A percentile compares a stretch with the other conserved stretches of the same genome.
These are phyloP conservation scores for Tanozyma kutaoensis DNA, from an alignment of 805 yeast genomes.

Conservation along the genomic window DNA sequence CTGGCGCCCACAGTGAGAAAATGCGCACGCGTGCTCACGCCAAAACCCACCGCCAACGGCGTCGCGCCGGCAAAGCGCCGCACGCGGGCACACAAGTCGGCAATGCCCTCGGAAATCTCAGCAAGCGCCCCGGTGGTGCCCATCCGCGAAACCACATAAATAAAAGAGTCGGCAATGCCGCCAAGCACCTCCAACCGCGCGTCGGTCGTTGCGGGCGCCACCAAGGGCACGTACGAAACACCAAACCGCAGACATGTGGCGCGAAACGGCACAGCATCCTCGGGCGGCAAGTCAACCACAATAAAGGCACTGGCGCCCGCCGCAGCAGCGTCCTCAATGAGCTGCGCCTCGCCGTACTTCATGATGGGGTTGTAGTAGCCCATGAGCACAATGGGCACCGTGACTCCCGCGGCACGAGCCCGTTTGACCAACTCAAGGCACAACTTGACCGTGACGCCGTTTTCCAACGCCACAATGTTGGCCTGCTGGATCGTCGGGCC, in stretches of 20 bases:
- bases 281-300: slow-evolving; percentile 94
- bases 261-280: slow-evolving; percentile 87
- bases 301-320: slow-evolving; percentile 95
- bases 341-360: slow-evolving; percentile 76
- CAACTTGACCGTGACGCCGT: slow-evolving; percentile 62
- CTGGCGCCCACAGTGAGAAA: slow-evolving; percentile 61
- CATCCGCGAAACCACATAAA: slow-evolving; percentile 95
- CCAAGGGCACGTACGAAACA: slow-evolving; percentile 79
- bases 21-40: slow-evolving; percentile 90
- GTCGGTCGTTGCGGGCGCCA: slow-evolving; percentile 94
- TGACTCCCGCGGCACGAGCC: slow-evolving; percentile 76
- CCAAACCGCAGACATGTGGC: slow-evolving; percentile 52
- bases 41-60: slow-evolving; percentile 86
- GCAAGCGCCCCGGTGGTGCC: slow-evolving; percentile 90
- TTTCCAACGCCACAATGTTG: slow-evolving; percentile 67
- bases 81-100: slow-evolving; percentile 59
- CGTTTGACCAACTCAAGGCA: slow-evolving; percentile 58
- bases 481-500: slow-evolving; percentile 95
- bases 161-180: slow-evolving; percentile 85
- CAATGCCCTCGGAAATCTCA: slow-evolving; percentile 47
- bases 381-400: slow-evolving; percentile 85
- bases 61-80: slow-evolving; percentile 59
- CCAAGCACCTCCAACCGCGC: slow-evolving; percentile 71
- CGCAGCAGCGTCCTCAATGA: slow-evolving; percentile 62
- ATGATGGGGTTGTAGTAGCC: slow-evolving; percentile 95